Base-by-base conservation (phyloP, 2,329 filamentous ascomycete species). In the Cytospora piceicola region DNA sequence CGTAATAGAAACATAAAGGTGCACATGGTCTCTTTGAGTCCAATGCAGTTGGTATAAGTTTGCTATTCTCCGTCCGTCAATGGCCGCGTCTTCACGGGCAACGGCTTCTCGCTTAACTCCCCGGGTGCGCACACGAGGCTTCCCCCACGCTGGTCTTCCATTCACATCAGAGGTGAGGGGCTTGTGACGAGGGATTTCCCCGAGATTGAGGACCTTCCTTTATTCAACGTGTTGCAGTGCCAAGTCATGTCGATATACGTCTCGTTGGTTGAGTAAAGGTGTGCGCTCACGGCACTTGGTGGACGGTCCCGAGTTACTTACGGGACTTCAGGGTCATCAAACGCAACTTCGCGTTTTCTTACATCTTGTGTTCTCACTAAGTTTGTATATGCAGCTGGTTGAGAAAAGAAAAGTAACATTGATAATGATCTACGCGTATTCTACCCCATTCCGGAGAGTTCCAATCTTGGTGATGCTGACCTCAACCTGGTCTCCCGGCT, bases 391-490 rank as follows among this genome's bases (percentile, higher is more conserved):
- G 27, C 32, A n/a, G n/a, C n/a, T n/a, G n/a, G n/a, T n/a, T n/a
- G n/a, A n/a, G n/a, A n/a, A n/a, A n/a, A n/a, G n/a, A n/a, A n/a
- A n/a, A n/a, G n/a, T n/a, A n/a, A n/a, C n/a, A n/a, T n/a, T n/a
- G 11, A 11, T 8, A 9, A 14, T 8, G 5, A 42, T 11, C 17
- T 42, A 42, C 15, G 39, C 64, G 65, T 72, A 74, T 32, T 51
- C 65, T 46, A 81, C 73, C 1, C 73, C 72, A n/a, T 81, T 81
- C 27, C 70, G 71, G 58, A 80, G 67, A 0, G 80, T 82, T 0
- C 79, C 79, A 64, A 81, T 80, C 17, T 74, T 69, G 0, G 71
- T 71, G 32, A 82, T 77, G 2, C 67, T 70, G 1, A 81, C 74
- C 24, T 80, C 77, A 73, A 82, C 77, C 20, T 71, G 69, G 0